Evolutionary conservation across 345 rosid species (phyloP), one percentile per base, ranked within the genome.

Genomic region (Euclidium syriacum): DNA sequence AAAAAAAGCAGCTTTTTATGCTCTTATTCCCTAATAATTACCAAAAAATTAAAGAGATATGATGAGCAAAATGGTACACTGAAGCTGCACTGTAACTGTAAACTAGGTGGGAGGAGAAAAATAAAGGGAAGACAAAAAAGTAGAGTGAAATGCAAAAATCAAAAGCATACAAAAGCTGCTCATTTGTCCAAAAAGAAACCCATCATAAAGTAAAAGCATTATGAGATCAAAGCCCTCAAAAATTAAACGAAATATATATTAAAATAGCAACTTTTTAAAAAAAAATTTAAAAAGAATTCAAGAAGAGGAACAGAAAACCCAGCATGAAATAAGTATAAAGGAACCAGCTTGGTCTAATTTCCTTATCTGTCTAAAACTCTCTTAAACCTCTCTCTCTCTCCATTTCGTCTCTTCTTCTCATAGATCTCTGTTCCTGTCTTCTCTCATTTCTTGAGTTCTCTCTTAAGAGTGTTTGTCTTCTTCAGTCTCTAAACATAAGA

Each of bases 111-210:
- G 53, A 57, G 40, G 25, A 14, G 40, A 51, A 46, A 16, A 52
- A 47, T 6, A 68, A 52, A 16, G 40, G 47, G 4, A 56, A 47
- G 26, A 65, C 34, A 39, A 57, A 17, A 52, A 67, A 65, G 70
- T 51, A 50, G 75, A 64, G 75, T 70, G 64, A 58, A 71, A 64
- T 71, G 71, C 75, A 64, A 64, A 71, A 71, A 64, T 50, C 71
- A 57, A 71, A 71, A 64, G 70, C 65, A 71, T 56, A 71, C 53
- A 64, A 71, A 71, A 71, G 75, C 75, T 71, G 75, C 70, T 64
- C 71, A 39, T 71, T 71, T 58, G 71, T 71, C 75, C 75, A 64
- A 71, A 71, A 71, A 64, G 75, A 71, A 71, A 64, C 75, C 55
- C 75, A 64, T 71, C 70, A 57, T 49, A 71, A 71, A 71, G 75